Evolutionary conservation across 2,329 filamentous ascomycete species (phyloP).

Genomic region (Teratosphaeria viscida): DNA sequence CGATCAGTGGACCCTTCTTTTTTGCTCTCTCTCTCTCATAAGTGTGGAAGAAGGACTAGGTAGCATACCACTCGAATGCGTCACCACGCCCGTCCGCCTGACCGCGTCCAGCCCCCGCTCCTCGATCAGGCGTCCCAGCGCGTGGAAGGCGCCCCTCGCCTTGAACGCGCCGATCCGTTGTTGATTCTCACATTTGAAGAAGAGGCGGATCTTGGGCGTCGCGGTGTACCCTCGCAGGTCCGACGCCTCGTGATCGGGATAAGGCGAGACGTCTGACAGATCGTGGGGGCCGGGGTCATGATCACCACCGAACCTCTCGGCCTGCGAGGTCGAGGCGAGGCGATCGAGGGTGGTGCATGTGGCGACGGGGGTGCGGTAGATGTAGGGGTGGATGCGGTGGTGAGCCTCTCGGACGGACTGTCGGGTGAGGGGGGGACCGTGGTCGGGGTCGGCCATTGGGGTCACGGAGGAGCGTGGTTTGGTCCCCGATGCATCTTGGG

Average conservation of each 20-base stretch:
- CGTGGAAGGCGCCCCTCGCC: constrained; percentile 80
- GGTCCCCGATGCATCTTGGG: background rate
- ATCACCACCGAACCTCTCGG: constrained; percentile 14
- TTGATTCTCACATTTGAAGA: constrained; percentile 94
- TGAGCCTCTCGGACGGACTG: constrained; percentile 63
- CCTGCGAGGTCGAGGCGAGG: constrained; percentile 63
- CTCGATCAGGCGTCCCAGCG: constrained; percentile 59
- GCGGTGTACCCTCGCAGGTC: constrained; percentile 32
- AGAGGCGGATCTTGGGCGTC: constrained; percentile 58
- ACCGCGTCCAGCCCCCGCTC: constrained; percentile 49
- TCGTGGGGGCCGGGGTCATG: constrained; percentile 2
- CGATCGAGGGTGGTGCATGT: constrained; percentile 65
- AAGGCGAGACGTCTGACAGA: constrained; percentile 7
- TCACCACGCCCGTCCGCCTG: constrained; percentile 61
- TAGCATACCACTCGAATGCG: constrained; percentile 69
- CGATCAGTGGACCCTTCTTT: background rate
- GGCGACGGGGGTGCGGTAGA: constrained; percentile 75
- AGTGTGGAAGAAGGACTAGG: background rate
- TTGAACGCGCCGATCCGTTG: constrained; percentile 92
- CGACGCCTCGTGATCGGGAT: background rate
- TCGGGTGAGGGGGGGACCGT: constrained; percentile 56
- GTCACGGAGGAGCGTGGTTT: background rate
- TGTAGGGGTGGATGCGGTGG: constrained; percentile 58
- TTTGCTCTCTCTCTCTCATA: background rate
- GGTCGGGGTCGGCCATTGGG: constrained; percentile 35